Evolutionary conservation across 148 eudicot species (phyloP).

Genomic region (Pharnaceum exiguum): DNA sequence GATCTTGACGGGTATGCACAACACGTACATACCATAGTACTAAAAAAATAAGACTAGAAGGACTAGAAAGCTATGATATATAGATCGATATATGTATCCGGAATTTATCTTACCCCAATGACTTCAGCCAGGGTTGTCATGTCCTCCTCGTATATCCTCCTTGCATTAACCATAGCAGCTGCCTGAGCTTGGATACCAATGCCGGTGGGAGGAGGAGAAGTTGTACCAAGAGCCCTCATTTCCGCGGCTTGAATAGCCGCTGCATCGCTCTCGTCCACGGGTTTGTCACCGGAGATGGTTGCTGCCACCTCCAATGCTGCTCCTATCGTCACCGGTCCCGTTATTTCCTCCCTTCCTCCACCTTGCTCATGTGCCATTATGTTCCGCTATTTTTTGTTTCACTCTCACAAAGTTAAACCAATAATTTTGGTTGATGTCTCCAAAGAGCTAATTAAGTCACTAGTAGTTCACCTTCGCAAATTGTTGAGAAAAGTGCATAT

Average conservation of each 20-base stretch:
- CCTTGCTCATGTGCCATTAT: constrained; percentile 10
- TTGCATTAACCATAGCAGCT: constrained; percentile 43
- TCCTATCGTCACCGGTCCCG: constrained; percentile 43
- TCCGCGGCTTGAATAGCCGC: constrained; percentile 84
- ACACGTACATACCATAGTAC: no score
- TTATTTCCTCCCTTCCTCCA: background rate
- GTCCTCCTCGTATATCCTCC: constrained; percentile 19
- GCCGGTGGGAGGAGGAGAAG: constrained; percentile 28
- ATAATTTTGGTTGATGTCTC: no score
- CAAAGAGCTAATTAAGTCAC: no score
- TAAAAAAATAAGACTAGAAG: background rate
- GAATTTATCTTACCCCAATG: constrained; percentile 39
- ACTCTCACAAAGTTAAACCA: background rate
- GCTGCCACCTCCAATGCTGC: constrained; percentile 63
- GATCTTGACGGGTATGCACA: no score
- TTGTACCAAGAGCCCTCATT: constrained; percentile 46
- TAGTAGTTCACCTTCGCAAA: no score
- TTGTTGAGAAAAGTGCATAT: no score
- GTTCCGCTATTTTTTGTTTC: background rate
- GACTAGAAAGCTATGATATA: no score
- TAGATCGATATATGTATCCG: no score
- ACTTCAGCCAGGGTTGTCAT: constrained; percentile 52
- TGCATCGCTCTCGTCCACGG: constrained; percentile 61
- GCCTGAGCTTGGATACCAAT: constrained; percentile 46
- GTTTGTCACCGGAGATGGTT: constrained; percentile 41